These are phyloP conservation scores for Tripidium arundinaceum DNA, from an alignment of 202 grass and related monocot genomes.

Conservation along the genomic window DNA sequence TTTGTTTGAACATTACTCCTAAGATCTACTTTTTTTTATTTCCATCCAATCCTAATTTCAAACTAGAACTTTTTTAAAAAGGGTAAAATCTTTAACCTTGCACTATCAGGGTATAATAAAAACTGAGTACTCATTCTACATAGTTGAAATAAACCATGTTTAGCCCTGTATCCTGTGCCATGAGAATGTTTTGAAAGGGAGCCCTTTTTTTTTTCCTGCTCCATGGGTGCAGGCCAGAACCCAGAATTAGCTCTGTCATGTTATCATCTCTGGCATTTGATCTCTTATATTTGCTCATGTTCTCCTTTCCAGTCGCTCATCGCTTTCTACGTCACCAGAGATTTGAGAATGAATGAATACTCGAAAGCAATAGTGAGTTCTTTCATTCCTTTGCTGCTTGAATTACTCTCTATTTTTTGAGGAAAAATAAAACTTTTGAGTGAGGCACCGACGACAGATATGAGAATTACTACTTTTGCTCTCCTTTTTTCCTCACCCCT, in stretches of 20 bases:
- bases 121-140: background rate
- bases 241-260: background rate
- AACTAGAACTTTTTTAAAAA: background rate
- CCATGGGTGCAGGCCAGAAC: background rate
- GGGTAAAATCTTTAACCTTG: background rate
- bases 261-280: background rate
- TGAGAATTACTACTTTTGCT: background rate
- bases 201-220: background rate
- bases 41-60: background rate
- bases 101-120: background rate
- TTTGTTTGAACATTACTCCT: background rate
- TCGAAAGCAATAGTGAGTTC: constrained; percentile 62
- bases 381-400: background rate
- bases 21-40: background rate
- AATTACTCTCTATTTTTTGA: background rate
- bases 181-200: background rate
- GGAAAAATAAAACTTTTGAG: background rate
- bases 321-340: constrained; percentile 69
- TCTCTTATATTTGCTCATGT: background rate
- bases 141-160: background rate
- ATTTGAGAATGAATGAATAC: constrained; percentile 65
- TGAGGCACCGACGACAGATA: background rate
- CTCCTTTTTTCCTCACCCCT: background rate
- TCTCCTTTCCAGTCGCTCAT: constrained; percentile 55
- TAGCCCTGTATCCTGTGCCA: background rate